phyloP scores from a whole-genome alignment of 768 basidiomycete species.

The Leucosporidium yakuticum region DNA sequence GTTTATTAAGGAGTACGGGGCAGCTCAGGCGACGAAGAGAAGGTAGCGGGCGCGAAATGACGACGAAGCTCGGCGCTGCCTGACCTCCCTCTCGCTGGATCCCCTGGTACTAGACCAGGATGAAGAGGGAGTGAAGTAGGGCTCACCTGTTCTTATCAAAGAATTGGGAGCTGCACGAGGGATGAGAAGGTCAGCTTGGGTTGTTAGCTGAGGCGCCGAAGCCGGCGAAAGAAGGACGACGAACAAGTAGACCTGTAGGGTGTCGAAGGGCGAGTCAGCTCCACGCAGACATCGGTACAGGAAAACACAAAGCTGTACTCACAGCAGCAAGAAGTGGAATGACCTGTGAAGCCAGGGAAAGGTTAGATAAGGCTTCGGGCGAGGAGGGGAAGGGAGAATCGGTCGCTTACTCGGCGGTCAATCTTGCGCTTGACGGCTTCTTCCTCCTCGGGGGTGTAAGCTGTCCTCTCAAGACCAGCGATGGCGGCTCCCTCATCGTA shows the following conservation, averaged over 20 bases:
- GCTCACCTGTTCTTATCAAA: constrained; percentile 60
- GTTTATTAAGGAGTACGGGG: too few relatives aligned
- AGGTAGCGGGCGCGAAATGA: too few relatives aligned
- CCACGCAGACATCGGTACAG: not conserved
- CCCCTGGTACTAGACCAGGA: too few relatives aligned
- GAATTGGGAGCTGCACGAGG: constrained; percentile 46
- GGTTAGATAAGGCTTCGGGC: not conserved
- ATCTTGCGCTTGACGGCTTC: constrained; percentile 24
- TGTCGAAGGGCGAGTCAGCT: too few relatives aligned
- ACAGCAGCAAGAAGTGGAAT: constrained; percentile 14
- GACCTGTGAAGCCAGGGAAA: not conserved
- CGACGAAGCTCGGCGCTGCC: not conserved
- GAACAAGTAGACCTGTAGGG: not conserved
- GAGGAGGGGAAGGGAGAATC: not conserved
- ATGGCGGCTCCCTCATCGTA: too few relatives aligned
- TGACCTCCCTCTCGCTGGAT: too few relatives aligned
- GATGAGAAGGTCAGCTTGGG: too few relatives aligned
- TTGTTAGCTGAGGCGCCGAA: too few relatives aligned
- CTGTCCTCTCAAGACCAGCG: too few relatives aligned
- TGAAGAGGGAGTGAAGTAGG: constrained; percentile 50
- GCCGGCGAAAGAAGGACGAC: not conserved
- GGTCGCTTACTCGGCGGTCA: constrained; percentile 8
- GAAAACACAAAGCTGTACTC: constrained; percentile 1
- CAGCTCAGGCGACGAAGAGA: too few relatives aligned
- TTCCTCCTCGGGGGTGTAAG: constrained; percentile 3